phyloP scores from a whole-genome alignment of 1,284 basidiomycete genomes.

The Sanguinoderma infundibulare region DNA sequence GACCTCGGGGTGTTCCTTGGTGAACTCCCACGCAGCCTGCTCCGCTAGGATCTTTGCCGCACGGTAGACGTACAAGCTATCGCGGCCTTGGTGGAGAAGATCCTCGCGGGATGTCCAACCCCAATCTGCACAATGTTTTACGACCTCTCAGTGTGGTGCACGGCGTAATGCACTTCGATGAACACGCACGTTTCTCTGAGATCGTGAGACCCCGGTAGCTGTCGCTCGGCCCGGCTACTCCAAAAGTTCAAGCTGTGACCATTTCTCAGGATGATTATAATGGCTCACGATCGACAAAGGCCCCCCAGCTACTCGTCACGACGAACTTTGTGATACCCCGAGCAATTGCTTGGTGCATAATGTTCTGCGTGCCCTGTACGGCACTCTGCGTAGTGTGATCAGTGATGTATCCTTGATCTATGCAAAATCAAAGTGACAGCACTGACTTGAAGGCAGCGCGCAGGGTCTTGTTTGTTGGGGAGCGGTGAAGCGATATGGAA shows the following conservation, averaged over 20 bases:
- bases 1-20: neutral
- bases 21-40: neutral
- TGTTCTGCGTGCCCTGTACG: neutral
- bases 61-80: neutral
- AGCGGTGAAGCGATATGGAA: neutral
- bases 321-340: neutral
- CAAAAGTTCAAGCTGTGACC: neutral
- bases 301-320: neutral
- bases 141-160: neutral
- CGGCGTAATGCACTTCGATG: neutral
- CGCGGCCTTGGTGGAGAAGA: neutral
- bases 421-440: neutral
- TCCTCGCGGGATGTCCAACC: neutral
- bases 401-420: neutral
- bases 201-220: neutral
- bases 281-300: neutral
- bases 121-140: neutral
- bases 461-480: neutral
- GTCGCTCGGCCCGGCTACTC: neutral
- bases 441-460: neutral
- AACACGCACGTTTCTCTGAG: neutral
- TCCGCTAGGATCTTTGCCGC: neutral
- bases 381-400: neutral
- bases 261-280: neutral
- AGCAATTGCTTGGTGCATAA: neutral